Conservation (phyloP, 345 rosid species). For the Pistacia vera region DNA sequence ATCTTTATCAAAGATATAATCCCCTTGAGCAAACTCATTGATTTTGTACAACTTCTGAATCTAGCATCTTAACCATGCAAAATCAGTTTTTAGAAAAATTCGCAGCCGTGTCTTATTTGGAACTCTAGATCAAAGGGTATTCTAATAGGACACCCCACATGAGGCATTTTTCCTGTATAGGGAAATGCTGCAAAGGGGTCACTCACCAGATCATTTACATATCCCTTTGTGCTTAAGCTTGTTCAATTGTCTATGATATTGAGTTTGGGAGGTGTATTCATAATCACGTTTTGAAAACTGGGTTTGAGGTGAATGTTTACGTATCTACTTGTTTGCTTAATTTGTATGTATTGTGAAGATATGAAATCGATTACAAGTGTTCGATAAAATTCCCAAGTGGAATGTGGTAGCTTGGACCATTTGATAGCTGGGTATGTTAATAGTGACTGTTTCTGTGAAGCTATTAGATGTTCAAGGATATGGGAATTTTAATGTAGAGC, state of each 20-base stretch:
- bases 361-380: conserved; percentile 26
- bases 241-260: conserved; percentile 21
- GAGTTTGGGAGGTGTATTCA: conserved; percentile 32
- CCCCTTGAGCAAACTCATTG: conserved; percentile 35
- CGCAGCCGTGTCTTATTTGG: conserved; percentile 36
- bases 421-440: conserved; percentile 40
- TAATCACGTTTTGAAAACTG: conserved; percentile 30
- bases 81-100: background rate
- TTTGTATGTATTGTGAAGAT: conserved; percentile 33
- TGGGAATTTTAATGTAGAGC: conserved; percentile 28
- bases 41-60: conserved; percentile 23
- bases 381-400: conserved; percentile 39
- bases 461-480: conserved; percentile 24
- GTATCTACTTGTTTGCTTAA: conserved; percentile 41
- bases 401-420: conserved; percentile 39
- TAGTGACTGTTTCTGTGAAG: conserved; percentile 22
- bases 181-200: conserved; percentile 35
- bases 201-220: conserved; percentile 29
- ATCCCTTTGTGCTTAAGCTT: conserved; percentile 36
- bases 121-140: conserved; percentile 45
- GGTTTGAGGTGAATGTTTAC: conserved; percentile 35
- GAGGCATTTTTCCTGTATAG: conserved; percentile 27
- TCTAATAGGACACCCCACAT: conserved; percentile 21
- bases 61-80: conserved; percentile 28
- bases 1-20: conserved; percentile 32